Base-by-base conservation (phyloP, 2,329 filamentous ascomycete species). In the Berkeleyomyces basicola region DNA sequence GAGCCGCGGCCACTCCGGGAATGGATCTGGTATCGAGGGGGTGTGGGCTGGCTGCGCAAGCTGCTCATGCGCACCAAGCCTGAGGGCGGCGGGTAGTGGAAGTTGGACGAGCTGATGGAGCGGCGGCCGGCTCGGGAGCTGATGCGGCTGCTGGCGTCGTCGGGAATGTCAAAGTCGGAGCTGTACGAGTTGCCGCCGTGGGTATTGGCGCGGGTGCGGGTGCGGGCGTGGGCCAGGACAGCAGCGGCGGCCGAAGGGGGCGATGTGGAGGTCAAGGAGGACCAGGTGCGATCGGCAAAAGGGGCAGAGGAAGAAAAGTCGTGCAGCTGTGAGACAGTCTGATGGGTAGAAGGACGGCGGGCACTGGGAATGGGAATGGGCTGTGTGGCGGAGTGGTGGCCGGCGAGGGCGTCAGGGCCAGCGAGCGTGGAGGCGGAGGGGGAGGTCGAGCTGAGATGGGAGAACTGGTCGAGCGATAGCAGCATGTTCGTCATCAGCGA, bases 401-500 rank as follows among this genome's bases (percentile, higher is more conserved):
- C 7, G 43, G 36, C 37, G 40, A 61, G 51, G 49, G 47, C 31
- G n/a, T 53, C 10, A 36, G 51, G 16, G 69, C 67, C 9, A 67
- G 68, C 4, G 65, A 55, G 49, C 68, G 67, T 47, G 69, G 68
- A 63, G 62, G 66, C 67, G 80, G 77, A 53, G 73, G 77, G 68
- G 82, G 78, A 47, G 82, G 16, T 36, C n/a, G 59, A 36, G 31
- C 58, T 40, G 23, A 60, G 23, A 23, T 23, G 85, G 10, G 65
- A 65, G 70, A 92, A 84, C 72, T 92, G 87, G 74, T 96, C 92
- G 67, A 99, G 84, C 47, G 91, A 96, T 67, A 93, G 79, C 65
- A 97, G 83, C 86, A 99, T 93, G 73, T 96, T 95, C 73, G 93
- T 87, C 65, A 99, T 90, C 67, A 99, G 84, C 43, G 91, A 96